Percentiles rank a stretch among this genome's conserved stretches.
These are phyloP conservation scores for Pichia heedii DNA, from an alignment of 805 yeast species.

Conservation along the genomic window DNA sequence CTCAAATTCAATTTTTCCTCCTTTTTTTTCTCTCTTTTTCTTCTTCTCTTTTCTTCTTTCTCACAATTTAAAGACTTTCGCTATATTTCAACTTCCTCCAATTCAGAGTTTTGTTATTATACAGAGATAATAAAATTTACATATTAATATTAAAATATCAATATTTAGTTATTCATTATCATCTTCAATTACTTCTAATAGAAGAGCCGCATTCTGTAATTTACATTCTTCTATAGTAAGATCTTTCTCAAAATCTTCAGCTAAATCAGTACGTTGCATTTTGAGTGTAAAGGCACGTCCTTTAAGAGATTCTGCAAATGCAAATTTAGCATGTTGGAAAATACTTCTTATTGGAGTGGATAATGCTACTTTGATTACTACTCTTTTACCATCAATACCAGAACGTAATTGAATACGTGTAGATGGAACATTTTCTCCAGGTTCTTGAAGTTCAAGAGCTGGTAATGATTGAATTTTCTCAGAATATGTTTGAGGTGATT, in stretches of 20 bases:
- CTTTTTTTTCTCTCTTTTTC: too few species aligned
- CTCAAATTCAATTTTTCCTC: too few species aligned
- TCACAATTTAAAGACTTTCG: too few species aligned
- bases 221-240: conserved; percentile 64
- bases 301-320: conserved; percentile 34
- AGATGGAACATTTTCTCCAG: conserved; percentile 37
- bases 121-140: too few species aligned
- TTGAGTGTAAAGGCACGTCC: conserved; percentile 47
- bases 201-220: conserved; percentile 69
- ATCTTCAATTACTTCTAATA: conserved; percentile 44
- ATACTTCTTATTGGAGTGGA: conserved; percentile 50
- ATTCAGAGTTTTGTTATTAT: too few species aligned
- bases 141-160: too few species aligned
- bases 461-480: conserved; percentile 13
- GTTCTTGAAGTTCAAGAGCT: conserved; percentile 47
- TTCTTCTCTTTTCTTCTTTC: too few species aligned
- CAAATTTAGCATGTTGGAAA: conserved; percentile 59
- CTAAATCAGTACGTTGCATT: conserved; percentile 50
- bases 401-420: conserved; percentile 84
- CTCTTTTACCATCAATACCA: conserved; percentile 69
- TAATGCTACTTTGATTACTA: conserved; percentile 58
- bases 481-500: conserved; percentile 9
- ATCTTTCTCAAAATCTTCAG: conserved; percentile 34
- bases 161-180: conserved; percentile 1
- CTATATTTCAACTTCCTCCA: too few species aligned